These are phyloP conservation scores for Trifolium pratense DNA, from an alignment of 306 rosid genomes.

Conservation along the genomic window DNA sequence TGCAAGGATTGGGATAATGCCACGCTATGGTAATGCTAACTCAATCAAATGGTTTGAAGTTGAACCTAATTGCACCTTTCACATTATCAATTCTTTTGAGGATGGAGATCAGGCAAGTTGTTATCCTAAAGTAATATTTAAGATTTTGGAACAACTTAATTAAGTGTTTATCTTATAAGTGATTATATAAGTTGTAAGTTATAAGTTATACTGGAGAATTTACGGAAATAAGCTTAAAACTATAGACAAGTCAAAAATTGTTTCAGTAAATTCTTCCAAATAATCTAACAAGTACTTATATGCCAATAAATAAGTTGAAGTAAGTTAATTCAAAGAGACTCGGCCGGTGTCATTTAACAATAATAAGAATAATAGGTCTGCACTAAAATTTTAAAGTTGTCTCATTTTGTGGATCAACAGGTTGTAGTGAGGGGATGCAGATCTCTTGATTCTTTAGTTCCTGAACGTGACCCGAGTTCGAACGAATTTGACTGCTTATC, in stretches of 20 bases:
- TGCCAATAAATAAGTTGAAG: background rate
- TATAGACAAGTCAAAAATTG: background rate
- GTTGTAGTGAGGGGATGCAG: constrained; percentile 80
- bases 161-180: background rate
- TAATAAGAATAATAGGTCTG: background rate
- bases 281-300: too few relatives aligned
- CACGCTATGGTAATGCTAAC: constrained; percentile 65
- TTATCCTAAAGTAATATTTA: background rate
- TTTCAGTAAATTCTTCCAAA: background rate
- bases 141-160: background rate
- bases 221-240: background rate
- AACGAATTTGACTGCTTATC: constrained; percentile 46
- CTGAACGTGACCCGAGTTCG: constrained; percentile 51
- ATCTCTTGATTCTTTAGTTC: constrained; percentile 65
- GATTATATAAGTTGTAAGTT: too few relatives aligned
- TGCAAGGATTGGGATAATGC: constrained; percentile 80
- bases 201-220: background rate
- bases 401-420: constrained; percentile 43
- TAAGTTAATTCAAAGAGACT: background rate
- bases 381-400: background rate
- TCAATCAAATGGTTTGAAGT: constrained; percentile 74
- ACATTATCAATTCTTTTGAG: constrained; percentile 71
- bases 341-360: background rate
- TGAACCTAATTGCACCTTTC: constrained; percentile 69
- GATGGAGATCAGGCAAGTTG: constrained; percentile 57